Conservation (phyloP, 2,329 filamentous ascomycete species). For the Colletotrichum sublineola region DNA sequence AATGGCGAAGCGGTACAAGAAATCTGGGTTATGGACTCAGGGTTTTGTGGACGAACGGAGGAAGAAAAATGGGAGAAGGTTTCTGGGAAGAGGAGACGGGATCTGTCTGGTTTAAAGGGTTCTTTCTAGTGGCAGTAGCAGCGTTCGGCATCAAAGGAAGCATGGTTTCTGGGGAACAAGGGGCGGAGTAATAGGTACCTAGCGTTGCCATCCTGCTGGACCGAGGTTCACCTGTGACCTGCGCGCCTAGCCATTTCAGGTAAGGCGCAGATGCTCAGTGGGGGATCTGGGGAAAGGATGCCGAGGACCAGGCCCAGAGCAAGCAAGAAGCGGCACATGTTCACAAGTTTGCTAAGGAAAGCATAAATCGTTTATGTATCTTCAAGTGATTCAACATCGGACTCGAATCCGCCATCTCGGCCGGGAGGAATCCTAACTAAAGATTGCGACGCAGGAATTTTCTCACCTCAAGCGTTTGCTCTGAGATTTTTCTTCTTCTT, state of each 20-base stretch:
- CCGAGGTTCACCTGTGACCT: conserved; percentile 44
- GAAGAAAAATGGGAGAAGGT: conserved; percentile 19
- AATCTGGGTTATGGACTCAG: conserved; percentile 11
- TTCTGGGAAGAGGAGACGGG: neutral
- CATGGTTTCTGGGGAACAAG: conserved; percentile 40
- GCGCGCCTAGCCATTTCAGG: conserved; percentile 24
- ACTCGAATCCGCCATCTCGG: conserved; percentile 10
- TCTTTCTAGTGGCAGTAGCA: conserved; percentile 4
- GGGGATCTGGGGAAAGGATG: conserved; percentile 43
- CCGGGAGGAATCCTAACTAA: too few species aligned
- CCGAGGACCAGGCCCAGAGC: conserved; percentile 37
- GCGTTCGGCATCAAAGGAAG: conserved; percentile 31
- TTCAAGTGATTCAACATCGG: conserved; percentile 6
- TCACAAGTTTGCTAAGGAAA: conserved; percentile 24
- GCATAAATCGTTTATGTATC: conserved; percentile 20
- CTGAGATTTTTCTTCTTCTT: neutral
- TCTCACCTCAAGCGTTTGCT: neutral
- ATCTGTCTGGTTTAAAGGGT: conserved; percentile 37
- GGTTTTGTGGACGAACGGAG: conserved; percentile 22
- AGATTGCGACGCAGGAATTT: neutral
- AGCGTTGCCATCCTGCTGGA: conserved; percentile 40
- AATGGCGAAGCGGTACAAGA: conserved; percentile 37
- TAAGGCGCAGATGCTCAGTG: conserved; percentile 15
- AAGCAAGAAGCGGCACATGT: conserved; percentile 4
- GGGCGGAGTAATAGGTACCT: conserved; percentile 24